These are phyloP conservation scores for Stylonectria norvegica DNA, from an alignment of 2,329 filamentous ascomycete genomes.

Conservation along the genomic window DNA sequence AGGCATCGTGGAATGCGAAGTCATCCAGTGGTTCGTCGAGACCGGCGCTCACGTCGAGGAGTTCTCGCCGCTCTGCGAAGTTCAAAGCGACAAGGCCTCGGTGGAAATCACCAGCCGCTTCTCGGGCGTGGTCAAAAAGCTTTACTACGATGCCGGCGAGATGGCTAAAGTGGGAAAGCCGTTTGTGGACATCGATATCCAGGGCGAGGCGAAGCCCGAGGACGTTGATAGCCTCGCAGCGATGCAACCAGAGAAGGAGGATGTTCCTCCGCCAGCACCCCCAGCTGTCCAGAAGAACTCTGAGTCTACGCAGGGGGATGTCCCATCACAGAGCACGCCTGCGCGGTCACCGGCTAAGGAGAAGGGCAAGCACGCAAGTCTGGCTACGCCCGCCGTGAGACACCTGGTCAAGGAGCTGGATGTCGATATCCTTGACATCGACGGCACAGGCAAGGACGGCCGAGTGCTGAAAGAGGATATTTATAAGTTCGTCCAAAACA, in stretches of 20 bases:
- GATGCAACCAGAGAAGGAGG: conserved; percentile 29
- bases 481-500: conserved; percentile 61
- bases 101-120: conserved; percentile 94
- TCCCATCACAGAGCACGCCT: neutral
- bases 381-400: conserved; percentile 90
- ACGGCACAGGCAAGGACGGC: conserved; percentile 86
- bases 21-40: conserved; percentile 99
- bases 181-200: conserved; percentile 91
- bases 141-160: conserved; percentile 93
- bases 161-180: conserved; percentile 95
- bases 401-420: conserved; percentile 78
- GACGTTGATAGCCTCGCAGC: conserved; percentile 34
- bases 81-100: conserved; percentile 94
- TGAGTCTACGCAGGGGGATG: conserved; percentile 3
- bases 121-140: conserved; percentile 90
- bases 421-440: conserved; percentile 73
- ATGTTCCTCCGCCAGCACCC: conserved; percentile 20
- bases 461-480: conserved; percentile 92
- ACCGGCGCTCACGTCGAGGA: conserved; percentile 94
- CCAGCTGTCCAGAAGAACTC: conserved; percentile 10
- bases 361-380: conserved; percentile 63
- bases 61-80: conserved; percentile 96
- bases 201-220: conserved; percentile 61
- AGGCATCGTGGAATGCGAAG: conserved; percentile 98
- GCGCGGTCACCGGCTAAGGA: conserved; percentile 25